Percentiles rank a stretch among this genome's conserved stretches.
Conservation (phyloP, 257 asterid genomes). For the Jasminum sambac region DNA sequence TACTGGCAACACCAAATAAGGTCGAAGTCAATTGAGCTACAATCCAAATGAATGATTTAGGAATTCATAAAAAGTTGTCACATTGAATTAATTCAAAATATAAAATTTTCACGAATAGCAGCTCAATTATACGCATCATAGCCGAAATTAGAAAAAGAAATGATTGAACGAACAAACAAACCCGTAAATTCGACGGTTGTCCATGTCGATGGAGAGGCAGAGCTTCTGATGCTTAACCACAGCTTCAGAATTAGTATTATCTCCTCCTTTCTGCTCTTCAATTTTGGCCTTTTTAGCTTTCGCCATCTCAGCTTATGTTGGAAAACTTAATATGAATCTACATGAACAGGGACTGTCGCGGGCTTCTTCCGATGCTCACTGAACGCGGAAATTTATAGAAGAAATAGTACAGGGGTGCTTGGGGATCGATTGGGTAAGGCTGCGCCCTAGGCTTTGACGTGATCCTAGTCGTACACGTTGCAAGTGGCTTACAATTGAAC, state of each 20-base stretch:
- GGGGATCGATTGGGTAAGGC: conserved; percentile 1
- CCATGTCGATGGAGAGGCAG: conserved; percentile 87
- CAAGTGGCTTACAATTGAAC: not conserved
- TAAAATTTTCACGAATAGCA: conserved; percentile 12
- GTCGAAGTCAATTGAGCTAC: not conserved
- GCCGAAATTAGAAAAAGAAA: not conserved
- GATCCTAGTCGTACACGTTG: not conserved
- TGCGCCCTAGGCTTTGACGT: not conserved
- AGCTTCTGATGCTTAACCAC: conserved; percentile 96
- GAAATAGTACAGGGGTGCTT: not conserved
- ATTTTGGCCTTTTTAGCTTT: conserved; percentile 78
- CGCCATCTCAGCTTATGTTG: conserved; percentile 55
- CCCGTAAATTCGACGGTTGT: conserved; percentile 86
- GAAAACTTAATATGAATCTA: not conserved
- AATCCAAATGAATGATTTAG: conserved; percentile 1
- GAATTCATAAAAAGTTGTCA: not conserved
- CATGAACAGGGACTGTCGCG: not conserved
- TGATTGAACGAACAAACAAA: conserved; percentile 16
- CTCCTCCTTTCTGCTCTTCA: conserved; percentile 83
- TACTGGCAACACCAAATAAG: conserved; percentile 2
- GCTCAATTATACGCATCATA: not conserved
- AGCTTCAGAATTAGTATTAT: conserved; percentile 69
- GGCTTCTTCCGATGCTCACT: not conserved
- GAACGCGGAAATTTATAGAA: not conserved
- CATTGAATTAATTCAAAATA: not conserved